Conservation (phyloP, 129 eudicot species). For the Centrapalus pauciflorus region DNA sequence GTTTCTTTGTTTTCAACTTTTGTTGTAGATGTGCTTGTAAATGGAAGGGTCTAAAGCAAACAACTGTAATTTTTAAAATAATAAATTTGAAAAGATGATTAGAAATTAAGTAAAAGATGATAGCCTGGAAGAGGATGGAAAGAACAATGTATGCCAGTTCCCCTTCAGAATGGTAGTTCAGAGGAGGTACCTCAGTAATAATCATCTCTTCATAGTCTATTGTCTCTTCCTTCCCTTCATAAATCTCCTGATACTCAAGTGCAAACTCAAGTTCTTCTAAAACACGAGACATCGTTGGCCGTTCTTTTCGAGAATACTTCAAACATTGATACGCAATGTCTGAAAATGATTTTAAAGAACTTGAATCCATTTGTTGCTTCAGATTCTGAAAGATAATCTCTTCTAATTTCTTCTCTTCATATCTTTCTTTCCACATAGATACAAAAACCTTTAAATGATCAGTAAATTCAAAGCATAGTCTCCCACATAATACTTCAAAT, state of each 20-base stretch:
- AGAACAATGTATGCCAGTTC: too few species aligned
- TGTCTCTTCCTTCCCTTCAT: background rate
- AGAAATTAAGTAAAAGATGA: too few species aligned
- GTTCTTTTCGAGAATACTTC: background rate
- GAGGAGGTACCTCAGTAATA: background rate
- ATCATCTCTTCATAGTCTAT: background rate
- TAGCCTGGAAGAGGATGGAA: too few species aligned
- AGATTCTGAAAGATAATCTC: background rate
- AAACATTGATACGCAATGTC: slow-evolving; percentile 8
- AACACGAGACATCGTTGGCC: background rate
- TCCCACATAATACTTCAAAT: slow-evolving; percentile 14
- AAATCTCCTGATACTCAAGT: background rate
- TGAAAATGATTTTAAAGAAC: background rate
- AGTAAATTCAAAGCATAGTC: background rate
- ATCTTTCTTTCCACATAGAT: background rate
- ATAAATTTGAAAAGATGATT: too few species aligned
- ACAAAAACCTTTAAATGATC: background rate
- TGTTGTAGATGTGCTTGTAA: too few species aligned
- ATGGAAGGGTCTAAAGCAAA: too few species aligned
- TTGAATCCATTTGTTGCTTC: background rate
- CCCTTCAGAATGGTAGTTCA: background rate
- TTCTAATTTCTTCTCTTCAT: background rate
- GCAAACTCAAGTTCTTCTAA: background rate
- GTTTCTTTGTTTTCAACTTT: too few species aligned
- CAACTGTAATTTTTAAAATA: too few species aligned